Conservation (phyloP, 768 basidiomycete genomes). For the Termitomyces sp. region DNA sequence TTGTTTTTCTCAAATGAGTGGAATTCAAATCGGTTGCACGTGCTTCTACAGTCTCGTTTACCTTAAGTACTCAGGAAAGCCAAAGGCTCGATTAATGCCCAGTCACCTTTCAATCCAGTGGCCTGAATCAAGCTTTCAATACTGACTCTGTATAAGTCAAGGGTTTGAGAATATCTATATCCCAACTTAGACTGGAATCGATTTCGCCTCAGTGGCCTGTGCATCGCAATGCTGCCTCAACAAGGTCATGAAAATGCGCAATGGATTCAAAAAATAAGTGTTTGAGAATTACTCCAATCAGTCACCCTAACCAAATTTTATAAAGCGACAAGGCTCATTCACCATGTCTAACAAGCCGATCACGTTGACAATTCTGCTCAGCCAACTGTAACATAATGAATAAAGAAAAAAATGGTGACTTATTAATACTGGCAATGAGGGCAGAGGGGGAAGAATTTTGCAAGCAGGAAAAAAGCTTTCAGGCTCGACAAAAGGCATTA, state of each 20-base stretch:
- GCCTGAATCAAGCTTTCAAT: not conserved
- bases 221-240: not conserved
- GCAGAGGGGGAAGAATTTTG: not conserved
- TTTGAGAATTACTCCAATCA: not conserved
- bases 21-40: not conserved
- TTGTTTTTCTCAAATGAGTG: too few relatives aligned
- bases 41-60: not conserved
- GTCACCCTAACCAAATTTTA: not conserved
- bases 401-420: not conserved
- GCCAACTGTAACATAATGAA: not conserved
- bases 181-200: not conserved
- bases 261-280: not conserved
- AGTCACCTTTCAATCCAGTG: not conserved
- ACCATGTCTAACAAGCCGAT: not conserved
- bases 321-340: not conserved
- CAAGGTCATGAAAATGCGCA: too few relatives aligned
- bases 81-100: not conserved
- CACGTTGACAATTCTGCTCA: not conserved
- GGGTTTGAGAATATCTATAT: too few relatives aligned
- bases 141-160: not conserved
- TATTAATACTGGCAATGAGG: not conserved
- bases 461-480: too few relatives aligned
- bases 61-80: not conserved
- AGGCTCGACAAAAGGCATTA: not conserved
- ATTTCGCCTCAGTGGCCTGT: not conserved